These are phyloP conservation scores for Cercospora sp. DNA, from an alignment of 2,329 filamentous ascomycete species.

Conservation along the genomic window DNA sequence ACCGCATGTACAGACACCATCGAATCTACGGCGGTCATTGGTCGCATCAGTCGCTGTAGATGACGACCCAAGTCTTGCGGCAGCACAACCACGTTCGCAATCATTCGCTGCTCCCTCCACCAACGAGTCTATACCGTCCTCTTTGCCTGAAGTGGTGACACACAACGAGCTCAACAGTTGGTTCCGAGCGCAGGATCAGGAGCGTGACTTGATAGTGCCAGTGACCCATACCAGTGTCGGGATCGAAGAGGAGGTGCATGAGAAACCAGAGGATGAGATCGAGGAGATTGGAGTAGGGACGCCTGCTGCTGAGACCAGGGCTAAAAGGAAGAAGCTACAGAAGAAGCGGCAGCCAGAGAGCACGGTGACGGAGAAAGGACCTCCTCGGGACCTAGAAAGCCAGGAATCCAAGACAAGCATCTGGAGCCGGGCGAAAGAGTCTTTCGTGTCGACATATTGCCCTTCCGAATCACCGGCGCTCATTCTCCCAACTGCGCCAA, in stretches of 20 bases:
- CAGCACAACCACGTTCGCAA: not conserved
- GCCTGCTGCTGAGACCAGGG: constrained; percentile 6
- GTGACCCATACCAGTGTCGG: not conserved
- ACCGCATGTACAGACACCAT: not conserved
- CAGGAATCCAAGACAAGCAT: constrained; percentile 16
- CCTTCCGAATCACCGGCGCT: constrained; percentile 22
- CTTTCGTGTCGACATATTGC: constrained; percentile 23
- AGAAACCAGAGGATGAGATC: constrained; percentile 19
- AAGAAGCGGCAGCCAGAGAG: constrained; percentile 12
- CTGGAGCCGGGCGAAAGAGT: constrained; percentile 22
- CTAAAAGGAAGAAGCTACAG: constrained; percentile 19
- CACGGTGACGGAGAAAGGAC: not conserved
- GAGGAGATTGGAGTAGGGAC: constrained; percentile 10
- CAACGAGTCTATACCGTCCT: constrained; percentile 1
- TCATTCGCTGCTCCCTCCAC: not conserved
- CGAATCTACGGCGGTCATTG: not conserved
- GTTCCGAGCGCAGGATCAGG: constrained; percentile 16
- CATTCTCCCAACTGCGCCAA: constrained; percentile 42
- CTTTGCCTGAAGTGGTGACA: constrained; percentile 13
- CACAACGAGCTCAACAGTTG: constrained; percentile 8
- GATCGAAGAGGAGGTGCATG: not conserved
- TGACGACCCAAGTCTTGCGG: not conserved
- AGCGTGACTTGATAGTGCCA: constrained; percentile 13
- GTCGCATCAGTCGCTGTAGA: not conserved
- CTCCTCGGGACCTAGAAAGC: constrained; percentile 8